Percentiles rank a stretch among this genome's conserved stretches.
Evolutionary conservation across 495 filamentous ascomycete species (phyloP).

Genomic region (Hypoxylon subgilvum): DNA sequence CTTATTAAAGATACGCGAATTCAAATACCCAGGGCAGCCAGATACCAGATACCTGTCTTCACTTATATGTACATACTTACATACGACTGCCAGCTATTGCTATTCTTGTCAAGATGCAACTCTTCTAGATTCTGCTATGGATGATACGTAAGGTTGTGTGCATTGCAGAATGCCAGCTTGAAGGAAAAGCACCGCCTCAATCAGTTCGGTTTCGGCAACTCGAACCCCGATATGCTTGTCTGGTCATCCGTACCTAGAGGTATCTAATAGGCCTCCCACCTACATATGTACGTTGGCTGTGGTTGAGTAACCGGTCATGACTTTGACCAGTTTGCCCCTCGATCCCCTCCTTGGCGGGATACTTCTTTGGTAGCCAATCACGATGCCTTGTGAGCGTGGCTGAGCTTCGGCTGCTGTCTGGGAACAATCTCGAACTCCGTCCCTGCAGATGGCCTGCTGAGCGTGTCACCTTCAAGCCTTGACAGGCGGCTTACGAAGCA

Average conservation of each 20-base stretch:
- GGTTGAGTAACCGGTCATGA: slow-evolving; percentile 9
- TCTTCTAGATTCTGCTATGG: slow-evolving; percentile 29
- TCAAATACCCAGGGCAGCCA: too few species aligned
- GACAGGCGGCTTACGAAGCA: slow-evolving; percentile 19
- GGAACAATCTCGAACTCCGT: too few species aligned
- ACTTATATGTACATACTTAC: not conserved
- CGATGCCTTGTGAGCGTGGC: slow-evolving; percentile 12
- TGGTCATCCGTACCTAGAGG: slow-evolving; percentile 5
- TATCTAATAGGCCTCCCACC: slow-evolving; percentile 10
- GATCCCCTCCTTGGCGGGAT: slow-evolving; percentile 5
- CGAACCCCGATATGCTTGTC: slow-evolving; percentile 8
- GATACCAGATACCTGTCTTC: not conserved
- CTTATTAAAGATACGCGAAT: not conserved
- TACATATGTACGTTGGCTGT: too few species aligned
- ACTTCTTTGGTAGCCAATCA: slow-evolving; percentile 12
- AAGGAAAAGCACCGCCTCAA: slow-evolving; percentile 14
- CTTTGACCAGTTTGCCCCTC: slow-evolving; percentile 15
- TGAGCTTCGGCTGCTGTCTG: slow-evolving; percentile 20
- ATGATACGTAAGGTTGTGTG: slow-evolving; percentile 10
- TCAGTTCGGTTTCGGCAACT: slow-evolving; percentile 24
- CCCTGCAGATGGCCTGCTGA: too few species aligned
- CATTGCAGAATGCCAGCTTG: not conserved
- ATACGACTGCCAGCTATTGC: slow-evolving; percentile 1
- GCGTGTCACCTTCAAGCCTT: not conserved
- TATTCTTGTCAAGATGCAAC: not conserved